Conservation (phyloP, 2,329 filamentous ascomycete genomes). For the Clonostachys rhizophaga region DNA sequence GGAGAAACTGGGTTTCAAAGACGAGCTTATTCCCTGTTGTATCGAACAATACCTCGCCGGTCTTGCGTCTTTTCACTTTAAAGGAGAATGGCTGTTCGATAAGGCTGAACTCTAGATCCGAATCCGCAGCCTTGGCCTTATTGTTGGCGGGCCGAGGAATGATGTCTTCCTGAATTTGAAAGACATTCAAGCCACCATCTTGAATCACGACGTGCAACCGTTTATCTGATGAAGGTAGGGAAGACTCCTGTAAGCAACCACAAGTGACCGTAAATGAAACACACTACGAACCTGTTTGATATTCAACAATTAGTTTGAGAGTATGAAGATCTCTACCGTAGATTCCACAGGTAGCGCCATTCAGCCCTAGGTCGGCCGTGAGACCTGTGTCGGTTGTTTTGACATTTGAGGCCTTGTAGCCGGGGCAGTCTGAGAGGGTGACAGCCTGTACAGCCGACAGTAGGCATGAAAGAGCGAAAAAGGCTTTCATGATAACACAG, state of each 20-base stretch:
- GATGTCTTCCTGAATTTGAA: slow-evolving; percentile 64
- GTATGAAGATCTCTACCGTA: slow-evolving; percentile 13
- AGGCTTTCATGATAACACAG: no score
- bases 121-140: slow-evolving; percentile 25
- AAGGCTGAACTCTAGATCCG: slow-evolving; percentile 9
- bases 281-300: slow-evolving; percentile 43
- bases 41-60: slow-evolving; percentile 54
- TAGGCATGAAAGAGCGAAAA: no score
- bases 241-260: neutral
- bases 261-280: neutral
- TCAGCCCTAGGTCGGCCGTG: slow-evolving; percentile 22
- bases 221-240: slow-evolving; percentile 33
- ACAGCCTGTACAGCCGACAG: no score
- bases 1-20: slow-evolving; percentile 71
- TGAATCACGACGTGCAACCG: slow-evolving; percentile 70
- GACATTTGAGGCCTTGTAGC: slow-evolving; percentile 59
- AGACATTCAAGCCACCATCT: slow-evolving; percentile 60
- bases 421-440: slow-evolving; percentile 41
- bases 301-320: slow-evolving; percentile 55
- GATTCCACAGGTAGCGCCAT: slow-evolving; percentile 12
- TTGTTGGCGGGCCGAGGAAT: slow-evolving; percentile 50
- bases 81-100: slow-evolving; percentile 56
- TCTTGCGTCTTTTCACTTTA: slow-evolving; percentile 33
- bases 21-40: slow-evolving; percentile 59
- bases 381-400: slow-evolving; percentile 42